Evolutionary conservation across 1,284 basidiomycete species (phyloP).

Genomic region (Moniliella sp.): DNA sequence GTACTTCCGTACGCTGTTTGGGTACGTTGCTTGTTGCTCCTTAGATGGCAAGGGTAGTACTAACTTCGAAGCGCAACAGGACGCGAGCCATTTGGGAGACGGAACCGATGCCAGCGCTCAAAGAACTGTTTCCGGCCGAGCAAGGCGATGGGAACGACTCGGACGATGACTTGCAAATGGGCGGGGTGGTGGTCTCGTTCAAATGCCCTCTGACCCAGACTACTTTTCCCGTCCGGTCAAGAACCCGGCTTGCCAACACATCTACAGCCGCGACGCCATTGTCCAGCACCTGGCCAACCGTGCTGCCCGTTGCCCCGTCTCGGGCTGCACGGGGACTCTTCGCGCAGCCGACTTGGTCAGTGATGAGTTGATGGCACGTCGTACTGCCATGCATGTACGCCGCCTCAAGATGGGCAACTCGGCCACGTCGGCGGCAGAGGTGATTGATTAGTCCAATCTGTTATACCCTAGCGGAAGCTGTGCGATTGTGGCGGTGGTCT

Average conservation of each 20-base stretch:
- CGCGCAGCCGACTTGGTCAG: conserved; percentile 4
- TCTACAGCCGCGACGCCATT: conserved; percentile 1
- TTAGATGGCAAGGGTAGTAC: not conserved
- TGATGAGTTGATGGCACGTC: conserved; percentile 3
- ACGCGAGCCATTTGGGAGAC: too few relatives aligned
- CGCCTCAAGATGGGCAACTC: conserved; percentile 5
- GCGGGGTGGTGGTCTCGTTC: conserved; percentile 1
- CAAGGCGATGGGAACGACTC: conserved; percentile 1
- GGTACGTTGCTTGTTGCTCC: not conserved
- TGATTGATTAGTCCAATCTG: too few relatives aligned
- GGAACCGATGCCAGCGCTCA: not conserved
- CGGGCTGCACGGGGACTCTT: conserved; percentile 10
- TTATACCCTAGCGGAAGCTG: too few relatives aligned
- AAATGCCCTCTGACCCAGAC: conserved; percentile 1
- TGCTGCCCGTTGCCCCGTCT: conserved; percentile 3
- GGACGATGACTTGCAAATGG: conserved; percentile 1
- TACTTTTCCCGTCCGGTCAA: too few relatives aligned
- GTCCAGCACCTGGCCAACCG: conserved; percentile 1
- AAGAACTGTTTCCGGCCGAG: not conserved
- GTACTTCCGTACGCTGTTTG: too few relatives aligned
- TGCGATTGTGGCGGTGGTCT: too few relatives aligned
- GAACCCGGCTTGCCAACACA: conserved; percentile 1
- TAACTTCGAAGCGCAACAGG: too few relatives aligned
- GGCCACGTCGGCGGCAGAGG: not conserved
- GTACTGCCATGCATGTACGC: conserved; percentile 11